Base-by-base conservation (phyloP, 257 asterid genomes). In the Nicotiana attenuata region DNA sequence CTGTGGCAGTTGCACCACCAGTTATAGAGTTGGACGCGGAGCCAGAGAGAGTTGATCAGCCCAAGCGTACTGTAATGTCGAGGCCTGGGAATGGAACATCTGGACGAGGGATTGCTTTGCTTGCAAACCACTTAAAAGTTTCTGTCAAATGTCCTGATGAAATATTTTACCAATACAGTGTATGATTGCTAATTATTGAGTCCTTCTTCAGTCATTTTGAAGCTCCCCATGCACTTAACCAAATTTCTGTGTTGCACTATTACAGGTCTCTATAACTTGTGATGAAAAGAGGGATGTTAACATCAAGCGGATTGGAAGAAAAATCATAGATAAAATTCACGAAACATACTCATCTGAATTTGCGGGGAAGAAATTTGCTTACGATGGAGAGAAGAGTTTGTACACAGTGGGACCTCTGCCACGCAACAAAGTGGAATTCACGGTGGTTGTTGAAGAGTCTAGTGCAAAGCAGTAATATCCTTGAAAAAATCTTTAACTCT, bases 351-450 rank as follows among this genome's bases (percentile, higher is more conserved):
- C 93, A 78, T 87, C 97, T 75, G 94, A 93, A 87, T 85, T 95
- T 76, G 84, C 88, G 84, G 94, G 93, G 71, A 90, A 88, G 88
- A 83, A 77, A 79, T 92, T 90, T 88, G 95, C 96, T 17, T 96
- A 91, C 84, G 99, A 96, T 84, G 99, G 99, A 65, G 97, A 89
- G 3, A 90, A 87, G 83, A 78, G 87, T 87, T 84, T 96, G 87
- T 96, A 88, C 83, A 92, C 97, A 9, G 91, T 94, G 80, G 97
- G 94, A 59, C 95, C 96, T 64, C 89, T 94, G 66, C 97, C 97
- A 3, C 87, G 75, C 82, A 92, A 96, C 88, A 86, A 86, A 63
- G 81, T 85, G 7, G 91, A 88, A 64, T 91, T 90, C 82, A 87
- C 82, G 0, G 93, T 96, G 79, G 85, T 91, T 86, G 91, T 94